A percentile compares a stretch with the other conserved stretches of the same genome.
phyloP scores from a whole-genome alignment of 208 protist genomes.

The Histomonas meleagridis region DNA sequence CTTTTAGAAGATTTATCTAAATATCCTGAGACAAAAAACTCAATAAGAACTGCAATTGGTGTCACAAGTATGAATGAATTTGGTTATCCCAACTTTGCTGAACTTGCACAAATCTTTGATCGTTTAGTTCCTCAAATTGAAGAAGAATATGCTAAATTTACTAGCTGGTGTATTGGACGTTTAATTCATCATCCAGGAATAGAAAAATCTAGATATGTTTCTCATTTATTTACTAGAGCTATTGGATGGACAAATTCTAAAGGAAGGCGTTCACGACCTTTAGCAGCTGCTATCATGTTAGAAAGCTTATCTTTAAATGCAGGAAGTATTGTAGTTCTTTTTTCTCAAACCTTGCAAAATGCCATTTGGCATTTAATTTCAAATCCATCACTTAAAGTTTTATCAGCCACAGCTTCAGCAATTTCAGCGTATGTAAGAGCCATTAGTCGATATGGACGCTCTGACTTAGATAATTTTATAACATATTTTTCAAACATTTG shows the following conservation, averaged over 20 bases:
- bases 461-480: not conserved
- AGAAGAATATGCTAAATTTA: slow-evolving; percentile 12
- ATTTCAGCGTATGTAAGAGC: not conserved
- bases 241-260: not conserved
- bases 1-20: not conserved
- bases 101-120: not conserved
- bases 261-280: not conserved
- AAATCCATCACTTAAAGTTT: not conserved
- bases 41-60: not conserved
- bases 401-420: not conserved
- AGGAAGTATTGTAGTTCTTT: not conserved
- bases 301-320: not conserved
- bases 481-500: not conserved
- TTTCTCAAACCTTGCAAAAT: not conserved
- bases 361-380: not conserved
- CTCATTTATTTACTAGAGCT: not conserved
- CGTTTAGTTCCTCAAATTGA: not conserved
- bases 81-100: not conserved
- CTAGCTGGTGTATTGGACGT: not conserved
- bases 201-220: slow-evolving; percentile 14
- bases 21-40: not conserved
- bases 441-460: not conserved
- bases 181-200: not conserved
- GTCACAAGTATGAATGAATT: not conserved
- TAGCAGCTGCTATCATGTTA: not conserved